phyloP scores from a whole-genome alignment of 345 rosid species.

The Camelina laxa region DNA sequence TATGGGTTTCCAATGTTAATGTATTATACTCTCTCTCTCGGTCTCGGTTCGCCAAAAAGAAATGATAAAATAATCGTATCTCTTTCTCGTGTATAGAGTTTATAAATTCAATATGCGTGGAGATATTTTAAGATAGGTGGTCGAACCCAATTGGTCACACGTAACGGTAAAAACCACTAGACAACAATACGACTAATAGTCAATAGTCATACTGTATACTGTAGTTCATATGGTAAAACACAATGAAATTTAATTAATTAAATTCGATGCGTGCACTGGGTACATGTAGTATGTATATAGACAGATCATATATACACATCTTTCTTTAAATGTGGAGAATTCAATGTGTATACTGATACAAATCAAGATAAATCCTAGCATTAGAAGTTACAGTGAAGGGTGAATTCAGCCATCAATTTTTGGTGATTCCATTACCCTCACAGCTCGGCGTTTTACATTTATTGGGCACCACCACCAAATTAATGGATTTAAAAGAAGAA shows the following conservation, averaged over 20 bases:
- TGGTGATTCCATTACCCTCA: conserved; percentile 10
- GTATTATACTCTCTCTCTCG: background rate
- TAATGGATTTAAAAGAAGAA: background rate
- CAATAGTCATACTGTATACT: too few species aligned
- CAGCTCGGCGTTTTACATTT: conserved; percentile 30
- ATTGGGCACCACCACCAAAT: background rate
- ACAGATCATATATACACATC: background rate
- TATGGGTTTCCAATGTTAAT: background rate
- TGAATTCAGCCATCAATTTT: conserved; percentile 13
- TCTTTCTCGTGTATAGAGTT: background rate
- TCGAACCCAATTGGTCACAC: background rate
- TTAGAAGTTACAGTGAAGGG: background rate
- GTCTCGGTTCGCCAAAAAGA: too few species aligned
- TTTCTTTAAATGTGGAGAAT: background rate
- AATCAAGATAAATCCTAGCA: background rate
- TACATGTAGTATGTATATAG: background rate
- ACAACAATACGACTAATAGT: too few species aligned
- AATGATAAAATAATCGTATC: background rate
- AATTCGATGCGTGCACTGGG: background rate
- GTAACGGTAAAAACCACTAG: background rate
- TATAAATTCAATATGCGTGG: background rate
- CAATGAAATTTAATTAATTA: background rate
- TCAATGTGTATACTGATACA: background rate
- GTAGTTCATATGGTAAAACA: too few species aligned
- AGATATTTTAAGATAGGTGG: background rate